Conservation (phyloP, 2,329 filamentous ascomycete species). For the Massarina eburnea region DNA sequence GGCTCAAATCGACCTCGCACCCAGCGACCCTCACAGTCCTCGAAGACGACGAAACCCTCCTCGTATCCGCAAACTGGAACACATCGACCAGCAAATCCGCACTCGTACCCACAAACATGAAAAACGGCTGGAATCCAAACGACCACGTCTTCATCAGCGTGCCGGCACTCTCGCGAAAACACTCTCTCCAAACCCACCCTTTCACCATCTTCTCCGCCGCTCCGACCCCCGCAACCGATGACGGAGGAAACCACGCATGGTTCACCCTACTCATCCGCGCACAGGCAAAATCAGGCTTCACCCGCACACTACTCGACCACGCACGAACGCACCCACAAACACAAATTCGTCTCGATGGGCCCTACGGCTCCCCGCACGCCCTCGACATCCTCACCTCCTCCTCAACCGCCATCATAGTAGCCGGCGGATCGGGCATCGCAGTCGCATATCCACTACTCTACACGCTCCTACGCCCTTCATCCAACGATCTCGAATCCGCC, state of each 20-base stretch:
- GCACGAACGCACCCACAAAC: slow-evolving; percentile 50
- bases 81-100: slow-evolving; percentile 16
- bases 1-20: slow-evolving; percentile 53
- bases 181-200: slow-evolving; percentile 63
- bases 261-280: slow-evolving; percentile 62
- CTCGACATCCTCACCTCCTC: slow-evolving; percentile 56
- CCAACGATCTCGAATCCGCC: slow-evolving; percentile 19
- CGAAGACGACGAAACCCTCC: slow-evolving; percentile 59
- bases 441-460: slow-evolving; percentile 64
- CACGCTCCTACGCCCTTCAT: slow-evolving; percentile 45
- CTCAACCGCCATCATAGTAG: slow-evolving; percentile 57
- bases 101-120: slow-evolving; percentile 39
- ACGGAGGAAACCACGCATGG: slow-evolving; percentile 48
- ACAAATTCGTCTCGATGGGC: slow-evolving; percentile 61
- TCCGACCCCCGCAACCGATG: slow-evolving; percentile 45
- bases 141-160: slow-evolving; percentile 67
- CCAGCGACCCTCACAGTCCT: slow-evolving; percentile 56
- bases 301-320: slow-evolving; percentile 55
- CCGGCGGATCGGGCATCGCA: slow-evolving; percentile 66
- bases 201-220: slow-evolving; percentile 68
- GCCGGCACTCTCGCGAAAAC: slow-evolving; percentile 55
- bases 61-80: slow-evolving; percentile 51
- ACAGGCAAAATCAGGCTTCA: slow-evolving; percentile 57
- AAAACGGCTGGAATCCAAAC: slow-evolving; percentile 60
- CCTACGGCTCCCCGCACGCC: slow-evolving; percentile 63